Base-by-base conservation (phyloP, 495 filamentous ascomycete species). In the Penicillium subrubescens region DNA sequence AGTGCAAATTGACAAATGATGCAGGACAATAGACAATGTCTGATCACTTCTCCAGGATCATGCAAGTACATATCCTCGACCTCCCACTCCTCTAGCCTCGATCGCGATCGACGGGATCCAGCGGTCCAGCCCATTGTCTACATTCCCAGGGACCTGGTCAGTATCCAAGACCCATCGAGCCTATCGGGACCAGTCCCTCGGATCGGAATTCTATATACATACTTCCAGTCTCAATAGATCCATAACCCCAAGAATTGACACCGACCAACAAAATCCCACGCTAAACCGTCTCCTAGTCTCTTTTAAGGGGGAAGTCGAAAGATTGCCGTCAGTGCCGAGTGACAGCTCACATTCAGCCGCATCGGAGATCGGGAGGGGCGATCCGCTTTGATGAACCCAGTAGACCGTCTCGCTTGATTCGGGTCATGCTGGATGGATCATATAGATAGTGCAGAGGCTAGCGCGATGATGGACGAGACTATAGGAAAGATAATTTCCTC, bases 261-360 rank as follows among this genome's bases (percentile, higher is more conserved):
- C 5, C 6, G n/a, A 21, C 53, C 53, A 56, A 56, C 53, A 7
- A 35, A 2, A 56, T 21, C 12, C 21, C 17, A n/a, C 19, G 46
- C 14, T 17, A 17, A 39, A 6, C 37, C 29, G 25, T 15, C 33
- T 27, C 25, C 53, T 33, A 33, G 31, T 33, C 31, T 34, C 35
- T 41, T 41, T 54, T 63, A 54, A 48, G 66, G 34, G 53, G 62
- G 29, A 69, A n/a, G 2, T 31, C 54, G 63, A 66, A 65, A 63
- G 25, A 55, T 63, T 65, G 37, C 61, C 23, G 39, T 29, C 44
- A 35, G 14, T 41, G 34, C 7, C 34, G 54, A 46, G 52, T 23
- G 71, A 73, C 54, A 68, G 56, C 63, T 74, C 71, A 74, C 69
- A 74, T 70, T 57, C 29, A 25, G 50, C 29, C 58, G 19, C 46